phyloP scores from a whole-genome alignment of 208 protist genomes.

The Trypanosoma platydactyli region DNA sequence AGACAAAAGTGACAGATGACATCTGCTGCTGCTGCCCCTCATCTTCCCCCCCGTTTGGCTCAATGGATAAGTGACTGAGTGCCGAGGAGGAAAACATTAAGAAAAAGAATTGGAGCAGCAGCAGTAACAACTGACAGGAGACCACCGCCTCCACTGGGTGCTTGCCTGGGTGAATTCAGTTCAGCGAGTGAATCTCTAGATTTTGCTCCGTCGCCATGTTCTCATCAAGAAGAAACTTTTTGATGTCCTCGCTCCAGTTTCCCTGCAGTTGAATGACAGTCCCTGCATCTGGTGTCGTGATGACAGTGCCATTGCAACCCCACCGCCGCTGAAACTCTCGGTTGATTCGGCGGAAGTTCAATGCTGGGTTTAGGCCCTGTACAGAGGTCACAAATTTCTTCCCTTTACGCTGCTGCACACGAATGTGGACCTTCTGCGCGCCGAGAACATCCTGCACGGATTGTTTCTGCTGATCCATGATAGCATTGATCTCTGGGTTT shows the following conservation, averaged over 20 bases:
- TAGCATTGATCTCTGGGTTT: conserved; percentile 32
- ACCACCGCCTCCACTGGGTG: neutral
- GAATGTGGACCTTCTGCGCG: conserved; percentile 93
- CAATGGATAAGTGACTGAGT: no score
- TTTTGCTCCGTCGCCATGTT: conserved; percentile 81
- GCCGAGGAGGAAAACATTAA: no score
- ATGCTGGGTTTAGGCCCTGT: conserved; percentile 89
- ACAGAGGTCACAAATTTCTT: conserved; percentile 96
- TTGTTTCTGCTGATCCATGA: conserved; percentile 63
- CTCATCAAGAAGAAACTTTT: conserved; percentile 93
- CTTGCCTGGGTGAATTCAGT: conserved; percentile 27
- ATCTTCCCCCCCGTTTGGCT: no score
- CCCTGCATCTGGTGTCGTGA: conserved; percentile 76
- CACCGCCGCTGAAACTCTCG: conserved; percentile 88
- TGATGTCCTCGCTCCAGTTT: conserved; percentile 93
- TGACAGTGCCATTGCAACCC: conserved; percentile 95
- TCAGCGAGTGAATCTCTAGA: conserved; percentile 96
- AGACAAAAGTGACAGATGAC: no score
- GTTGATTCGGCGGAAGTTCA: conserved; percentile 95
- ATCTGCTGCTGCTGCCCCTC: no score
- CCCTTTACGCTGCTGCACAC: conserved; percentile 96
- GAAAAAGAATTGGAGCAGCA: neutral
- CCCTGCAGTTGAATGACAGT: conserved; percentile 97
- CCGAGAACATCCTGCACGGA: conserved; percentile 59
- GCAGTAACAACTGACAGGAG: conserved; percentile 11